These are phyloP conservation scores for Populus trichocarpa DNA, from an alignment of 441 rosid genomes.

Conservation along the genomic window DNA sequence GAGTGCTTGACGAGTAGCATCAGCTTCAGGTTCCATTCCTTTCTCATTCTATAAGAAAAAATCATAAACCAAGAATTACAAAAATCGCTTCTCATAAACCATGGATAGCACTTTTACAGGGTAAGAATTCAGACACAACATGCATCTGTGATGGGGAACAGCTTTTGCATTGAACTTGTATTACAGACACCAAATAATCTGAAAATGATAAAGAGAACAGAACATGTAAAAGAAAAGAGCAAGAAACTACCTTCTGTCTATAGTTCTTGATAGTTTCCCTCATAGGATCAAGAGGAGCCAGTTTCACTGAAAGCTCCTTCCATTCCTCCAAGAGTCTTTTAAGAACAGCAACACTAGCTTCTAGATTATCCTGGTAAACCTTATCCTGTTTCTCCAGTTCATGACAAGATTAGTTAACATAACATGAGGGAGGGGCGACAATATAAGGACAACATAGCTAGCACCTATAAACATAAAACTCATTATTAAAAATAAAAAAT, in stretches of 20 bases:
- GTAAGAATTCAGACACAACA: not conserved
- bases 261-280: slow-evolving; percentile 53
- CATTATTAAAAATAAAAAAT: not conserved
- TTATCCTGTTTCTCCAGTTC: slow-evolving; percentile 75
- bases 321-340: slow-evolving; percentile 61
- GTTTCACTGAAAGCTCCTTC: slow-evolving; percentile 51
- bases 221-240: not conserved
- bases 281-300: slow-evolving; percentile 46
- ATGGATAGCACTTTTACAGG: not conserved
- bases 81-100: not conserved
- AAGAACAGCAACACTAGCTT: slow-evolving; percentile 60
- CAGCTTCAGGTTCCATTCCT: slow-evolving; percentile 41
- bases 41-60: slow-evolving; percentile 57
- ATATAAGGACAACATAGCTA: not conserved
- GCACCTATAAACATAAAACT: not conserved
- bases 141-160: not conserved
- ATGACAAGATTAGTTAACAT: slow-evolving; percentile 3
- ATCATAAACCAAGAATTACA: not conserved
- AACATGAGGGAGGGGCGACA: not conserved
- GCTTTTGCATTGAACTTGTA: not conserved
- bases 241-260: slow-evolving; percentile 57
- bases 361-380: slow-evolving; percentile 61
- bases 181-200: not conserved
- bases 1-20: slow-evolving; percentile 32
- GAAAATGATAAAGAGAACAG: not conserved